Percentiles rank a stretch among this genome's conserved stretches.
Conservation (phyloP, 1,139 yeast species). For the Fermentozyma sake region DNA sequence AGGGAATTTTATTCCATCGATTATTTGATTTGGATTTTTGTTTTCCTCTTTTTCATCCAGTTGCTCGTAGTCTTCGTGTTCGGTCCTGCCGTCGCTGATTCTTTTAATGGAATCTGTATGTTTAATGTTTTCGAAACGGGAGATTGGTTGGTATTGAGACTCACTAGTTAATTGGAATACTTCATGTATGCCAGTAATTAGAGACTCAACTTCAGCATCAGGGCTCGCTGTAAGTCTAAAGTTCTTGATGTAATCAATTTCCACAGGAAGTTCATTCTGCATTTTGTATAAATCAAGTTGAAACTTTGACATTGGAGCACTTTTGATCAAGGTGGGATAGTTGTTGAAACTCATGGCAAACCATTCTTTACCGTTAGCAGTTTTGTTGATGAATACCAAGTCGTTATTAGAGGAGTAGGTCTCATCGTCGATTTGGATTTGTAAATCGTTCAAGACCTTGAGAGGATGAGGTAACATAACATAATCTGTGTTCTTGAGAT, state of each 20-base stretch:
- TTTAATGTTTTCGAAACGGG: slow-evolving; percentile 20
- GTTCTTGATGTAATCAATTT: slow-evolving; percentile 13
- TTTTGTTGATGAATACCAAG: slow-evolving; percentile 59
- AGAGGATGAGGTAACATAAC: slow-evolving; percentile 63
- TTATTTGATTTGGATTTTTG: slow-evolving; percentile 16
- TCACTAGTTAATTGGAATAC: slow-evolving; percentile 30
- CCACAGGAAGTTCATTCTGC: slow-evolving; percentile 10
- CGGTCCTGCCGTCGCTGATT: slow-evolving; percentile 24
- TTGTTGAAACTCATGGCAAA: slow-evolving; percentile 76
- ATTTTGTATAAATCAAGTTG: slow-evolving; percentile 34
- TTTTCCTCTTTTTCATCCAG: too few species aligned
- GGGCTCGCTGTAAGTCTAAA: slow-evolving; percentile 15
- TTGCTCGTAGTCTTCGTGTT: slow-evolving; percentile 2
- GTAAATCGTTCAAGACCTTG: slow-evolving; percentile 35
- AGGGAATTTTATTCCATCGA: slow-evolving; percentile 37
- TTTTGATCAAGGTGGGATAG: slow-evolving; percentile 76
- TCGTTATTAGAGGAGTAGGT: slow-evolving; percentile 23
- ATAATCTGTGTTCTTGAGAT: slow-evolving; percentile 25
- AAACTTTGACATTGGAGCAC: slow-evolving; percentile 69
- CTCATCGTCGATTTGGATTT: slow-evolving; percentile 20
- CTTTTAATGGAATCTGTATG: slow-evolving; percentile 12
- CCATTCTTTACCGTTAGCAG: slow-evolving; percentile 66
- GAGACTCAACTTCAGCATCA: slow-evolving; percentile 20
- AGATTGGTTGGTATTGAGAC: slow-evolving; percentile 35
- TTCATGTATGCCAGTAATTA: slow-evolving; percentile 52